These are phyloP conservation scores for Dactylonectria estremocensis DNA, from an alignment of 2,329 filamentous ascomycete genomes.

Conservation along the genomic window DNA sequence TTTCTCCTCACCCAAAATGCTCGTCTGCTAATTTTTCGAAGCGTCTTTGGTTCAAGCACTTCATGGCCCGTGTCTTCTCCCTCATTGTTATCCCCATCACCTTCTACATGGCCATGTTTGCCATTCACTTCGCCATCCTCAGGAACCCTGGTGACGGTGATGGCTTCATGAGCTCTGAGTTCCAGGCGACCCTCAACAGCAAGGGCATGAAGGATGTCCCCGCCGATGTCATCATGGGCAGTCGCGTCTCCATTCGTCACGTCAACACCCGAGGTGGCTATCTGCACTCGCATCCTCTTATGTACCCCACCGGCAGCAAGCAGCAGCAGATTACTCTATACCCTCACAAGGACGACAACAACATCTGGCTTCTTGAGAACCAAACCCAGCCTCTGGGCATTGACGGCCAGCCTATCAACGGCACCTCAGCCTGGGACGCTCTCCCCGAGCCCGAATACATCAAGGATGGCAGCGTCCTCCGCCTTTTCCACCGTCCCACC, in stretches of 20 bases:
- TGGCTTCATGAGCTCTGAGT: slow-evolving; percentile 99
- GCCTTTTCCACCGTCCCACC: slow-evolving; percentile 87
- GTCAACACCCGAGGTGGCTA: slow-evolving; percentile 98
- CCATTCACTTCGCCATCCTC: slow-evolving; percentile 94
- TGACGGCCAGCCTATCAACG: slow-evolving; percentile 83
- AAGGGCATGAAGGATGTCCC: slow-evolving; percentile 97
- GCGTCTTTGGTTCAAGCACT: slow-evolving; percentile 92
- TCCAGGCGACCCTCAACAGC: slow-evolving; percentile 96
- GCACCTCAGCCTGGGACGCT: slow-evolving; percentile 87
- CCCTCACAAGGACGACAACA: slow-evolving; percentile 99
- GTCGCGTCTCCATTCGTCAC: slow-evolving; percentile 88
- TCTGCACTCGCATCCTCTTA: slow-evolving; percentile 94
- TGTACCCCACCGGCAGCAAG: slow-evolving; percentile 98
- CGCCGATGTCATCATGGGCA: slow-evolving; percentile 91
- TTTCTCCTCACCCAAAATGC: neutral
- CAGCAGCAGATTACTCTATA: slow-evolving; percentile 99
- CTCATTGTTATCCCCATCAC: slow-evolving; percentile 89
- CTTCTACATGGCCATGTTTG: slow-evolving; percentile 98
- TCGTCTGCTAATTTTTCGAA: slow-evolving; percentile 49
- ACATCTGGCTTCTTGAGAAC: slow-evolving; percentile 94
- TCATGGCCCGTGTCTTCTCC: slow-evolving; percentile 91
- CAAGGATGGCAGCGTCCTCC: slow-evolving; percentile 84
- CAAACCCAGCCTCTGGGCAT: slow-evolving; percentile 89
- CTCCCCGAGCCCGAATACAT: slow-evolving; percentile 77
- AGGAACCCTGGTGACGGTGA: slow-evolving; percentile 97